Conservation (phyloP, 192 early-diverging fungal genomes). For the Linnemannia exigua region DNA sequence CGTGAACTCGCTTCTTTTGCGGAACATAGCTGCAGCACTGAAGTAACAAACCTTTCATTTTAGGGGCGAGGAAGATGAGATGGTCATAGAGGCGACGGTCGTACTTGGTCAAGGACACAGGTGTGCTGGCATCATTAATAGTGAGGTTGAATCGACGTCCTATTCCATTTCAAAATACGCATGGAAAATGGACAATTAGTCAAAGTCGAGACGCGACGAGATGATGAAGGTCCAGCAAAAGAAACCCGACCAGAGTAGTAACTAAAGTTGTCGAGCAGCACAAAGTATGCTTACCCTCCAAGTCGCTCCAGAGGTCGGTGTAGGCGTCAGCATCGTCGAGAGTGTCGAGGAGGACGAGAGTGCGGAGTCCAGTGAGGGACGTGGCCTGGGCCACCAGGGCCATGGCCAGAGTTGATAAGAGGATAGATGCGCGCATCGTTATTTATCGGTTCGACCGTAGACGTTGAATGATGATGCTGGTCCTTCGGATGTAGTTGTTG, state of each 20-base stretch:
- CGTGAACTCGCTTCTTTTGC: neutral
- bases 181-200: constrained; percentile 5
- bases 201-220: constrained; percentile 11
- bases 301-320: constrained; percentile 68
- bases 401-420: constrained; percentile 43
- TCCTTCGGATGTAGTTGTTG: neutral
- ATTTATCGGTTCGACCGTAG: neutral
- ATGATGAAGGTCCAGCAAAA: neutral
- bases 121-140: constrained; percentile 66
- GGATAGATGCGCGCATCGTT: constrained; percentile 40
- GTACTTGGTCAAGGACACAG: constrained; percentile 68
- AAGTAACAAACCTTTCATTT: constrained; percentile 67
- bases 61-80: constrained; percentile 85
- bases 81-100: constrained; percentile 85
- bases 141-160: constrained; percentile 73
- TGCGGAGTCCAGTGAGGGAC: constrained; percentile 74
- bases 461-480: neutral
- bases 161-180: constrained; percentile 57
- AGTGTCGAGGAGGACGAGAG: constrained; percentile 79
- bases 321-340: constrained; percentile 62
- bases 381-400: constrained; percentile 62
- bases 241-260: neutral
- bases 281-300: constrained; percentile 62
- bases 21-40: neutral
- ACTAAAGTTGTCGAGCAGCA: neutral